phyloP scores from a whole-genome alignment of 108 stramenopile species.

The Cyclotella distinguenda region DNA sequence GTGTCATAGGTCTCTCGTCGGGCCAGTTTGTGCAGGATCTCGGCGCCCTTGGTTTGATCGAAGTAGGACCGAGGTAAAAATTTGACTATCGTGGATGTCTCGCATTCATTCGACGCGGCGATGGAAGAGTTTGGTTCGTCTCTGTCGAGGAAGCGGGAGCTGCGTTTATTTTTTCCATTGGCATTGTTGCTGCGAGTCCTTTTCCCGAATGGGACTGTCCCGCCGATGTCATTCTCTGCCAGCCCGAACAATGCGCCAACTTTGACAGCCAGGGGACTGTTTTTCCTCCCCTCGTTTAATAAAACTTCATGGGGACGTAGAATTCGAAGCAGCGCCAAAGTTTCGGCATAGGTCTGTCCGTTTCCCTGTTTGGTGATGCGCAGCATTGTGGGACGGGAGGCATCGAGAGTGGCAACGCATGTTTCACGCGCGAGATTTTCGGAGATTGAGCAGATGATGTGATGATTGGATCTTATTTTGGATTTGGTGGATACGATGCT shows the following conservation, averaged over 20 bases:
- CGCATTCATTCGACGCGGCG: slow-evolving; percentile 6
- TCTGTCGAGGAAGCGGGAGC: no score
- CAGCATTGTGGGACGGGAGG: slow-evolving; percentile 61
- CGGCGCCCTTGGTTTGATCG: slow-evolving; percentile 88
- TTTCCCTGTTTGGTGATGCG: slow-evolving; percentile 84
- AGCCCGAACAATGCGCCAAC: slow-evolving; percentile 52
- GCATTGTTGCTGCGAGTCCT: neutral
- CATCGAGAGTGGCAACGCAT: slow-evolving; percentile 80
- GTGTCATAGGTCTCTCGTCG: slow-evolving; percentile 76
- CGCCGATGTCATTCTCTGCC: neutral
- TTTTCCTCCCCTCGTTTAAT: slow-evolving; percentile 82
- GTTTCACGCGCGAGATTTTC: slow-evolving; percentile 90
- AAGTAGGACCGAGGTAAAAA: slow-evolving; percentile 83
- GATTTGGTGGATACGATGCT: slow-evolving; percentile 4
- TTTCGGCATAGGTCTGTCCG: slow-evolving; percentile 84
- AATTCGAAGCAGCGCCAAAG: slow-evolving; percentile 68
- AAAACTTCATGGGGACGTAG: slow-evolving; percentile 80
- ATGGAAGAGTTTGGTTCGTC: slow-evolving; percentile 11
- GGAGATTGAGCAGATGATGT: slow-evolving; percentile 75
- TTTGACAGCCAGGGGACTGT: slow-evolving; percentile 70
- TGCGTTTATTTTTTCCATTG: neutral
- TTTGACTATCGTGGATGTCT: slow-evolving; percentile 68
- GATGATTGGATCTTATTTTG: slow-evolving; percentile 18
- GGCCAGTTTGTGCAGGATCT: slow-evolving; percentile 64
- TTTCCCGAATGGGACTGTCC: slow-evolving; percentile 1